A percentile compares a stretch with the other conserved stretches of the same genome.
These are phyloP conservation scores for Verticillium albo-atrum DNA, from an alignment of 2,329 filamentous ascomycete species.

Conservation along the genomic window DNA sequence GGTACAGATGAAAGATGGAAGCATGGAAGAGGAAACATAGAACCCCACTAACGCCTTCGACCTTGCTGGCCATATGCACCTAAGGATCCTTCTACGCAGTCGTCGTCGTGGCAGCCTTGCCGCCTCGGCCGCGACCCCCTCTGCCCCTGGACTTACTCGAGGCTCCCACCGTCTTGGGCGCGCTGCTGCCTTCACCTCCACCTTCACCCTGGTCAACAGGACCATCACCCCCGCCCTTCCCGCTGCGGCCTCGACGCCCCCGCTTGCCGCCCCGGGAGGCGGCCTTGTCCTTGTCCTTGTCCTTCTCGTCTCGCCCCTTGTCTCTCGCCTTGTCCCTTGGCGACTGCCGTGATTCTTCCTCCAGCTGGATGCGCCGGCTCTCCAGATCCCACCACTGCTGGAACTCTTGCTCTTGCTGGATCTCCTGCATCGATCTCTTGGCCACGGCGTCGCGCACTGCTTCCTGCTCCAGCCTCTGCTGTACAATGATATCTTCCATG, in stretches of 20 bases:
- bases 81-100: neutral
- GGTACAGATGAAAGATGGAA: too few species aligned
- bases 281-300: conserved; percentile 6
- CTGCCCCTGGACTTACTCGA: conserved; percentile 4
- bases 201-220: neutral
- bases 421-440: conserved; percentile 87
- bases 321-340: conserved; percentile 36
- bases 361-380: conserved; percentile 65
- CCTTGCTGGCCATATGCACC: too few species aligned
- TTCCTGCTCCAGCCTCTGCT: conserved; percentile 82
- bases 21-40: too few species aligned
- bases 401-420: conserved; percentile 95
- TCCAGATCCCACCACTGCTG: conserved; percentile 96
- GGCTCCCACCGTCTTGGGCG: conserved; percentile 1
- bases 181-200: neutral
- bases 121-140: conserved; percentile 7
- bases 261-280: conserved; percentile 8
- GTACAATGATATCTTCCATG: conserved; percentile 82
- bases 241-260: conserved; percentile 24
- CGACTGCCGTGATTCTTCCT: conserved; percentile 46
- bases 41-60: too few species aligned
- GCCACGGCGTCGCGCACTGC: conserved; percentile 77
- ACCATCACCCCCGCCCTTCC: conserved; percentile 6
- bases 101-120: neutral
- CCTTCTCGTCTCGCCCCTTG: conserved; percentile 38